Evolutionary conservation across 768 basidiomycete species (phyloP), one percentile per base, ranked within the genome.

Genomic region (Phylloporus sp.): DNA sequence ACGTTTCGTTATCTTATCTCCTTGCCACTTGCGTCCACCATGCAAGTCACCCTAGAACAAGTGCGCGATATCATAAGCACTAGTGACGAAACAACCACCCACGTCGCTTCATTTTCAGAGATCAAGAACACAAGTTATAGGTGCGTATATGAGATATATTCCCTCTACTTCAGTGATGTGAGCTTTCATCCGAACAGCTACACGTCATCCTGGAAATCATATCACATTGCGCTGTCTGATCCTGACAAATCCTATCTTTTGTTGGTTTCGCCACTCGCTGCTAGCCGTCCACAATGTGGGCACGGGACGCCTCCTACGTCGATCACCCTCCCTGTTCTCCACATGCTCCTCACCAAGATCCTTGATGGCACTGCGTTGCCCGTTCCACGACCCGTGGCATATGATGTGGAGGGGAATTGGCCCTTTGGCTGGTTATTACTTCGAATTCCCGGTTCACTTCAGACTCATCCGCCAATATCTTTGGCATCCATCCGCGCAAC

Each of bases 361-460:
- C 70, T 72, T 32, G 59, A 61, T 4, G 62, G 68, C 34, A 79
- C 82, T 7, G 68, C 71, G 16, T 73, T 85, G 41, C 83, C 85
- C 6, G 70, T 81, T 29, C 71, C 77, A 9, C 63, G 69, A 27
- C 72, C 78, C 9, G 72, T 73, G 9, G 59, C 61, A 15, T 72
- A 85, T 35, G 80, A 85, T 55, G 68, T 70, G 24, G 42, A 45
- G 2, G 65, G 60, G n/a, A 55, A 52, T 39, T 62, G 60, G 62
- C 10, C 39, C 9, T 66, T 62, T 34, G 36, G 46, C 28, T 66
- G 65, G 65, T 34, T 66, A 18, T 24, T 66, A 12, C 71, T 74
- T 10, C 54, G 75, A 67, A 22, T 68, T 67, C 54, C 68, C 65
- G 41, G 76, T 70, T 34, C 67, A 49, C 63, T 54, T 50, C 69